Evolutionary conservation across 192 early-diverging fungal species (phyloP).

Genomic region (Dimargaris cristalligena): DNA sequence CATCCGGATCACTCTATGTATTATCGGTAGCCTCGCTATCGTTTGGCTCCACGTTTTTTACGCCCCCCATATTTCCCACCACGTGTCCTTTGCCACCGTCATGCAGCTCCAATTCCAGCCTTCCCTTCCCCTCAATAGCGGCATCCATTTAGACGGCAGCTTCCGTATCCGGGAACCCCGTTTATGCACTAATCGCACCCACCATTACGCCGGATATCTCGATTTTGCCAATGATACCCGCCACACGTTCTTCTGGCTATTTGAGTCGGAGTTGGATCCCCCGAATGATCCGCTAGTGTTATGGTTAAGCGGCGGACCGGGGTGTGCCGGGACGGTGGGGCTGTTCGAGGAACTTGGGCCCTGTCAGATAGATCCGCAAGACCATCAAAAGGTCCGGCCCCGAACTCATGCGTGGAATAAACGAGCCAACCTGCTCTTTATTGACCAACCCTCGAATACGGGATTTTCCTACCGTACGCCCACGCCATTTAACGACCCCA

Average conservation of each 20-base stretch:
- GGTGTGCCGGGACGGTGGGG: slow-evolving; percentile 55
- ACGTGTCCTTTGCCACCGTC: too few relatives aligned
- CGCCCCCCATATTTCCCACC: too few relatives aligned
- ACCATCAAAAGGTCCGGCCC: slow-evolving; percentile 22
- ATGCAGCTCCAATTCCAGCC: too few relatives aligned
- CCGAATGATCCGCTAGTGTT: slow-evolving; percentile 45
- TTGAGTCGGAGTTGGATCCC: slow-evolving; percentile 36
- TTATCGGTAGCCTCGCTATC: too few relatives aligned
- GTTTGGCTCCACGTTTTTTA: too few relatives aligned
- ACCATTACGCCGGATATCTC: background rate
- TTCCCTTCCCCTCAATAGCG: too few relatives aligned
- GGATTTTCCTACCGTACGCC: slow-evolving; percentile 44
- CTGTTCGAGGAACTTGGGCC: slow-evolving; percentile 65
- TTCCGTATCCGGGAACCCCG: too few relatives aligned
- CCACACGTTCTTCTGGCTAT: slow-evolving; percentile 55
- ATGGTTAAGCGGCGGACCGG: slow-evolving; percentile 64
- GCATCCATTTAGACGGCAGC: too few relatives aligned
- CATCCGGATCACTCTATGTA: too few relatives aligned
- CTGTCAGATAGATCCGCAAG: slow-evolving; percentile 31
- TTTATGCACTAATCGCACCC: too few relatives aligned
- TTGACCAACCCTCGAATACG: slow-evolving; percentile 43
- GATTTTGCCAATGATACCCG: slow-evolving; percentile 11
- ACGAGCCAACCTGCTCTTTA: slow-evolving; percentile 39
- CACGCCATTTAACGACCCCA: too few relatives aligned
- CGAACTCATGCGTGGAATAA: slow-evolving; percentile 52